Base-by-base conservation (phyloP, 116 monocot genomes). In the Phalaenopsis hybrid region DNA sequence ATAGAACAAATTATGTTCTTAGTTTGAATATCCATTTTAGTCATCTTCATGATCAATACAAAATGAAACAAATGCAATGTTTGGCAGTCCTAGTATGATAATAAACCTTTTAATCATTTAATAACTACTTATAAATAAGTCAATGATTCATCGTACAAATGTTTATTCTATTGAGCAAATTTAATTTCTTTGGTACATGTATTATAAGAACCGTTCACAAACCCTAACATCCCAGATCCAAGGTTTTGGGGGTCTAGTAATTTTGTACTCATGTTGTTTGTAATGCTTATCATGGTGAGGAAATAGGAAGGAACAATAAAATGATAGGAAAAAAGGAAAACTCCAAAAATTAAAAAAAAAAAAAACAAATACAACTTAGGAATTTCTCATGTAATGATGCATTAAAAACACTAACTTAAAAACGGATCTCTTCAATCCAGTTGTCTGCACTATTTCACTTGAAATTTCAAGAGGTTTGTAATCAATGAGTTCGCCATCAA, bases 401-500 rank as follows among this genome's bases (percentile, higher is more conserved):
- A 81, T 44, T 4, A 15, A 15, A 75, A 73, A 37, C 70, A 78
- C 78, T 77, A 43, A 86, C 86, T 75, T 86, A 52, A 75, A 51
- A 44, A 61, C 46, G 5, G 79, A 67, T 52, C 37, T 79, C 21
- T 86, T 82, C 45, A 61, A 75, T 55, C 74, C 65, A 75, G 49
- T 46, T 57, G 83, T 74, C 10, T 75, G 83, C 21, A 82, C 7
- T 21, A 74, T 59, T 63, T 81, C 85, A 74, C 21, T 59, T 45
- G 82, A 72, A 52, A 61, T 55, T 11, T 84, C 78, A 65, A 85
- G 80, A 74, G 83, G 85, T 18, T 83, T 73, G 45, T 48, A 78
- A 81, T 85, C 85, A 82, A 88, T 21, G 45, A 85, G 28, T 5
- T 74, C 78, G 68, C 83, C 73, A 59, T 82, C 79, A 44, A 73